Evolutionary conservation across 768 basidiomycete species (phyloP).

Genomic region (Russula earlei): DNA sequence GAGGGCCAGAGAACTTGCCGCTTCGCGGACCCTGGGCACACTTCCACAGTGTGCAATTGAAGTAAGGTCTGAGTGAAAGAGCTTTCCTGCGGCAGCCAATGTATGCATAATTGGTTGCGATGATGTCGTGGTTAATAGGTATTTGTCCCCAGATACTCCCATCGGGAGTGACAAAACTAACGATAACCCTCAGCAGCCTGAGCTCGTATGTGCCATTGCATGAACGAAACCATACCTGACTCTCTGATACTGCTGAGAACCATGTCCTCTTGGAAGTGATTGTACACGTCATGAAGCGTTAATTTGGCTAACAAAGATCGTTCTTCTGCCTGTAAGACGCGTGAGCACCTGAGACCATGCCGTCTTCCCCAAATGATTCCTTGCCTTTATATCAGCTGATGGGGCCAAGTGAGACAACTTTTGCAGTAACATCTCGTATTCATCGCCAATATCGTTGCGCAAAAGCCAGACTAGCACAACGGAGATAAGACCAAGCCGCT

Average conservation of each 20-base stretch:
- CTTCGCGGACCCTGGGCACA: conserved; percentile 65
- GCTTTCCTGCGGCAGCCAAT: conserved; percentile 57
- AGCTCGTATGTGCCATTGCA: not conserved
- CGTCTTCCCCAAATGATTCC: conserved; percentile 1
- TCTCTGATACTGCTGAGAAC: conserved; percentile 85
- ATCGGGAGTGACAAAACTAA: conserved; percentile 78
- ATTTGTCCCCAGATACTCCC: conserved; percentile 50
- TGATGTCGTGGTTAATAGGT: conserved; percentile 32
- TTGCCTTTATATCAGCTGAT: conserved; percentile 49
- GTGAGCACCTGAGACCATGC: not conserved
- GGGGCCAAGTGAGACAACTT: conserved; percentile 48
- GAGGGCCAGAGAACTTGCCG: conserved; percentile 57
- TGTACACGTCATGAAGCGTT: conserved; percentile 68
- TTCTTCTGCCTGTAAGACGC: conserved; percentile 53
- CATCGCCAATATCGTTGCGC: conserved; percentile 45
- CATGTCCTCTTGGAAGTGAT: conserved; percentile 75
- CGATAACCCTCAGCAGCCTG: not conserved
- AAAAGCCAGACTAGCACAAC: conserved; percentile 51
- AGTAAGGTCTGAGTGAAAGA: conserved; percentile 58
- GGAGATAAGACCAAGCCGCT: conserved; percentile 8
- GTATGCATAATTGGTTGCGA: conserved; percentile 49
- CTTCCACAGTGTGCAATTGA: conserved; percentile 48
- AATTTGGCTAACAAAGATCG: conserved; percentile 66
- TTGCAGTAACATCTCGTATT: conserved; percentile 46
- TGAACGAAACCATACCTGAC: conserved; percentile 52